Evolutionary conservation across 176 grass and related monocot genomes (phyloP).

Genomic region (Echinochloa phyllopogon): DNA sequence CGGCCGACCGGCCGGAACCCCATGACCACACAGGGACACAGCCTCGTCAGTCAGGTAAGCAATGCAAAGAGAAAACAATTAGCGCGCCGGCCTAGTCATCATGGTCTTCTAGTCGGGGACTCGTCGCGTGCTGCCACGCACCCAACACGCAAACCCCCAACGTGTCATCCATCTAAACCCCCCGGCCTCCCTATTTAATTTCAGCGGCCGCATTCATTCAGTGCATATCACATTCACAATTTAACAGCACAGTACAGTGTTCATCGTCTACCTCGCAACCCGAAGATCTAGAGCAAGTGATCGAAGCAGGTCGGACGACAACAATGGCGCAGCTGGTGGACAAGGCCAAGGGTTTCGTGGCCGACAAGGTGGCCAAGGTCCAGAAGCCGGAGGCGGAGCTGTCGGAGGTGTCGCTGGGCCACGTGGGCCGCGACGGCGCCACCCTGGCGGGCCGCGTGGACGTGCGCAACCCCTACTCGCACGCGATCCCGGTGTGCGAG

Average conservation of each 20-base stretch:
- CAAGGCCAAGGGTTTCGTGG: constrained; percentile 74
- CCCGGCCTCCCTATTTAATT: not conserved
- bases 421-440: constrained; percentile 55
- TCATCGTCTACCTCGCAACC: no score
- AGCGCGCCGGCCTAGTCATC: not conserved
- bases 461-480: constrained; percentile 71
- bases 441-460: constrained; percentile 49
- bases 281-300: no score
- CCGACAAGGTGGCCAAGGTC: constrained; percentile 56
- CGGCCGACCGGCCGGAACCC: no score
- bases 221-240: no score
- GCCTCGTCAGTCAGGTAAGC: not conserved
- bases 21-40: no score
- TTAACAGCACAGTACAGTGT: no score
- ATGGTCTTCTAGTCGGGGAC: not conserved
- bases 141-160: constrained; percentile 13
- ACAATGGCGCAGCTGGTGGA: constrained; percentile 63
- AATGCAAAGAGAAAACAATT: not conserved
- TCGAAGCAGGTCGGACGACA: no score
- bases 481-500: constrained; percentile 76
- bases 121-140: constrained; percentile 21
- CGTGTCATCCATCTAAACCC: not conserved
- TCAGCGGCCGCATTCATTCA: not conserved
- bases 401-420: constrained; percentile 49
- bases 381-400: constrained; percentile 78